phyloP scores from a whole-genome alignment of 1,284 basidiomycete genomes.

The Microbotryomycetes sp. region DNA sequence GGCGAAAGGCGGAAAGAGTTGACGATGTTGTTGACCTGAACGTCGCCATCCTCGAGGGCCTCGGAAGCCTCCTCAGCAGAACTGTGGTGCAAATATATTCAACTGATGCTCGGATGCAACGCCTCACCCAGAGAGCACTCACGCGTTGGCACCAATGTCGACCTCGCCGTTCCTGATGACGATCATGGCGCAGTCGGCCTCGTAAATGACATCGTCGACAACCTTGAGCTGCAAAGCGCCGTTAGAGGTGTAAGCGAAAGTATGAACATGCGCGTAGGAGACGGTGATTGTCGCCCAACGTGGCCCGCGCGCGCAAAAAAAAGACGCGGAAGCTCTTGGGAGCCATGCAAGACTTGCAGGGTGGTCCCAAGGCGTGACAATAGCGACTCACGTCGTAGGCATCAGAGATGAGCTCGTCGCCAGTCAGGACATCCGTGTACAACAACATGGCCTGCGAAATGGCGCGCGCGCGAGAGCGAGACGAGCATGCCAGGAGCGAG shows the following conservation, averaged over 20 bases:
- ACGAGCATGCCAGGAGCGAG: too few relatives aligned
- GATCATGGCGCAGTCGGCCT: conserved; percentile 78
- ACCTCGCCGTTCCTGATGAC: conserved; percentile 73
- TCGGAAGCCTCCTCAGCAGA: conserved; percentile 82
- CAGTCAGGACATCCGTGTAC: conserved; percentile 60
- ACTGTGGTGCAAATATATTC: conserved; percentile 5
- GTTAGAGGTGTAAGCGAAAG: not conserved
- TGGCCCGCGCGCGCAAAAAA: not conserved
- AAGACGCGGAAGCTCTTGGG: too few relatives aligned
- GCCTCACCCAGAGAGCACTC: not conserved
- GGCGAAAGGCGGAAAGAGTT: conserved; percentile 83
- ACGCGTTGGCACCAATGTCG: conserved; percentile 65
- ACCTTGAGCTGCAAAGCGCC: conserved; percentile 46
- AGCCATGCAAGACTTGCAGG: too few relatives aligned
- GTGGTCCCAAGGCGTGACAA: not conserved
- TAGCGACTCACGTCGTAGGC: conserved; percentile 65
- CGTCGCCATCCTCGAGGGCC: conserved; percentile 67
- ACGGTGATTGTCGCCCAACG: not conserved
- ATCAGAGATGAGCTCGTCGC: conserved; percentile 93
- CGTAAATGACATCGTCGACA: conserved; percentile 77
- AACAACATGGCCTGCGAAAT: too few relatives aligned
- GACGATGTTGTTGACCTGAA: conserved; percentile 81
- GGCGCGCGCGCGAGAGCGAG: too few relatives aligned
- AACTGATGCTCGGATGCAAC: not conserved
- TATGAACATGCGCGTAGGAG: conserved; percentile 7